phyloP scores from a whole-genome alignment of 352 stramenopile species.

The Thraustochytrium striatum region DNA sequence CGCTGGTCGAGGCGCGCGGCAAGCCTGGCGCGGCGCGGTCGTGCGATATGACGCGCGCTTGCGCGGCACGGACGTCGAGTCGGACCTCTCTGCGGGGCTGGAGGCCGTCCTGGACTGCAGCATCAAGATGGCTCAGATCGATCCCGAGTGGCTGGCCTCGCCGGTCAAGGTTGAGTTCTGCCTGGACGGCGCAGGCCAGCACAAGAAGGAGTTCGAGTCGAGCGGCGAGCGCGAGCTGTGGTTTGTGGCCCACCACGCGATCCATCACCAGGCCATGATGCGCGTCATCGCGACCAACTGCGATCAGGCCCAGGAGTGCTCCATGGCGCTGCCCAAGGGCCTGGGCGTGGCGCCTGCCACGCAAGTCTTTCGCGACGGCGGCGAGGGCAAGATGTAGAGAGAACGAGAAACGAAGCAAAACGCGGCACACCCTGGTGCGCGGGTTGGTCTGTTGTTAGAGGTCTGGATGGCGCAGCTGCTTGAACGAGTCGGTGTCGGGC shows the following conservation, averaged over 20 bases:
- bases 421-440: no score
- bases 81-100: background rate
- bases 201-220: conserved; percentile 56
- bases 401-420: no score
- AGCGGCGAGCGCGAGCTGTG: conserved; percentile 62
- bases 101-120: conserved; percentile 55
- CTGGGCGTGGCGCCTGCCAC: conserved; percentile 68
- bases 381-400: no score
- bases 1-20: background rate
- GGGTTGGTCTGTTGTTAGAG: no score
- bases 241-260: conserved; percentile 66
- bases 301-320: conserved; percentile 24
- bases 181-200: conserved; percentile 55
- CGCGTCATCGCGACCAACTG: conserved; percentile 61
- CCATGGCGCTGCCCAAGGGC: conserved; percentile 57
- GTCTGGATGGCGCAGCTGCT: conserved; percentile 40
- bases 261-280: conserved; percentile 69
- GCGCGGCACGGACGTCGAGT: conserved; percentile 30
- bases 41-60: conserved; percentile 27
- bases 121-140: conserved; percentile 28
- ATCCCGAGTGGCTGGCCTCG: background rate
- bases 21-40: background rate
- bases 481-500: conserved; percentile 11
- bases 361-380: no score
- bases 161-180: conserved; percentile 61